Evolutionary conservation across 2,329 filamentous ascomycete genomes (phyloP).

Genomic region (Lecanicillium sp.): DNA sequence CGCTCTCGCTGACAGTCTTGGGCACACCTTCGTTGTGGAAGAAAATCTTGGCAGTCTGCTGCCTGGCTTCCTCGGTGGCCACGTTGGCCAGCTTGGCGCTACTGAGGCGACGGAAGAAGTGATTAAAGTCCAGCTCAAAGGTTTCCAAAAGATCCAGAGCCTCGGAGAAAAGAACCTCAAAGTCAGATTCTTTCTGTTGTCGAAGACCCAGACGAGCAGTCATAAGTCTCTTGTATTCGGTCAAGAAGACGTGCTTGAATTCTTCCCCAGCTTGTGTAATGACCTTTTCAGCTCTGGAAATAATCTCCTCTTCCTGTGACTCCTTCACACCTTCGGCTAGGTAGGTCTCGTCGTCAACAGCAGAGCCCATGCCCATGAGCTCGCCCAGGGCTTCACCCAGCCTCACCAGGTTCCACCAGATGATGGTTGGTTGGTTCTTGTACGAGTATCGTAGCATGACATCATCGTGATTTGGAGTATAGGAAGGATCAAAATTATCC

Average conservation of each 20-base stretch:
- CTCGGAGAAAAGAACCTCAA: constrained; percentile 74
- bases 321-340: constrained; percentile 60
- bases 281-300: constrained; percentile 74
- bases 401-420: constrained; percentile 97
- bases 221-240: constrained; percentile 88
- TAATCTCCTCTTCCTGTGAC: constrained; percentile 61
- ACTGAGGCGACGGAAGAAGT: constrained; percentile 81
- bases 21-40: constrained; percentile 71
- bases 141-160: constrained; percentile 75
- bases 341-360: constrained; percentile 67
- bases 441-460: constrained; percentile 82
- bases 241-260: constrained; percentile 78
- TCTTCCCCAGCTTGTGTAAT: constrained; percentile 80
- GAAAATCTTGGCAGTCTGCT: constrained; percentile 62
- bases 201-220: constrained; percentile 70
- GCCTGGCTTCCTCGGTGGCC: constrained; percentile 56
- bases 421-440: constrained; percentile 87
- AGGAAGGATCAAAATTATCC: constrained; percentile 90
- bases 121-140: constrained; percentile 85
- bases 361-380: constrained; percentile 69
- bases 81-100: constrained; percentile 56
- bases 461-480: constrained; percentile 97
- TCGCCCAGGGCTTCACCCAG: constrained; percentile 87
- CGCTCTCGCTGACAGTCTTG: constrained; percentile 52
- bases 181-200: constrained; percentile 64